Conservation (phyloP, 176 grass and related monocot species). For the Sorghum bicolor region DNA sequence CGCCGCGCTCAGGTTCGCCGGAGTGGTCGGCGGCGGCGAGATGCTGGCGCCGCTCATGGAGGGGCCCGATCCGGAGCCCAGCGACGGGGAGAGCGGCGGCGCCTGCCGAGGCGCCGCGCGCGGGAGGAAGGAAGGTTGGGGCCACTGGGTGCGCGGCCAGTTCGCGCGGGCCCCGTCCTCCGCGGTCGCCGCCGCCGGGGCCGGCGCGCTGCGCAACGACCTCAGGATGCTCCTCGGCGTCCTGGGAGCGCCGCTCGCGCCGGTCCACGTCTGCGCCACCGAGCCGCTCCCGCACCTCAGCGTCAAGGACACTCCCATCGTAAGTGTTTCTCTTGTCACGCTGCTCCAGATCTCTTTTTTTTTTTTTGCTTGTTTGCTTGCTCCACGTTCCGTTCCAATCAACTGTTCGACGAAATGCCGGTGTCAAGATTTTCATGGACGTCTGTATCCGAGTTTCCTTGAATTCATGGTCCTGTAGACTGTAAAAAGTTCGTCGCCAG, state of each 20-base stretch:
- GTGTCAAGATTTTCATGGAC: not conserved
- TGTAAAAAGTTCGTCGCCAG: slow-evolving; percentile 13
- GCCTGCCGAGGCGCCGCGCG: not conserved
- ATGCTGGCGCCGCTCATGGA: slow-evolving; percentile 77
- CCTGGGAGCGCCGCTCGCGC: slow-evolving; percentile 68
- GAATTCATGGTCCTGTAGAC: slow-evolving; percentile 19
- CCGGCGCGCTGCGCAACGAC: slow-evolving; percentile 48
- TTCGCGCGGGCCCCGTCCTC: slow-evolving; percentile 39
- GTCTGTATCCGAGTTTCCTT: not conserved
- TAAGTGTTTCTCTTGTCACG: slow-evolving; percentile 17
- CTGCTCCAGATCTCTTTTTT: not conserved
- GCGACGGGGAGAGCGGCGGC: slow-evolving; percentile 27
- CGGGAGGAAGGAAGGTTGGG: slow-evolving; percentile 55
- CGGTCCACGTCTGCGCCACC: slow-evolving; percentile 60
- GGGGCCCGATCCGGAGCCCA: slow-evolving; percentile 61
- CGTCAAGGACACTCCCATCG: slow-evolving; percentile 79
- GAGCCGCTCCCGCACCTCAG: slow-evolving; percentile 70
- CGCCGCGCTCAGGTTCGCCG: not conserved
- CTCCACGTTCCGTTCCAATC: slow-evolving; percentile 6
- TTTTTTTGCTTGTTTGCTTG: not conserved
- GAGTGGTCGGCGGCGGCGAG: slow-evolving; percentile 26
- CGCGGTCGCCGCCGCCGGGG: not conserved
- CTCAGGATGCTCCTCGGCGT: slow-evolving; percentile 65
- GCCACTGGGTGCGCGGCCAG: slow-evolving; percentile 51
- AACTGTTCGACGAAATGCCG: slow-evolving; percentile 34